Percentiles rank a stretch among this genome's conserved stretches.
Evolutionary conservation across 2,329 filamentous ascomycete species (phyloP).

Genomic region (Graphilbum sp.): DNA sequence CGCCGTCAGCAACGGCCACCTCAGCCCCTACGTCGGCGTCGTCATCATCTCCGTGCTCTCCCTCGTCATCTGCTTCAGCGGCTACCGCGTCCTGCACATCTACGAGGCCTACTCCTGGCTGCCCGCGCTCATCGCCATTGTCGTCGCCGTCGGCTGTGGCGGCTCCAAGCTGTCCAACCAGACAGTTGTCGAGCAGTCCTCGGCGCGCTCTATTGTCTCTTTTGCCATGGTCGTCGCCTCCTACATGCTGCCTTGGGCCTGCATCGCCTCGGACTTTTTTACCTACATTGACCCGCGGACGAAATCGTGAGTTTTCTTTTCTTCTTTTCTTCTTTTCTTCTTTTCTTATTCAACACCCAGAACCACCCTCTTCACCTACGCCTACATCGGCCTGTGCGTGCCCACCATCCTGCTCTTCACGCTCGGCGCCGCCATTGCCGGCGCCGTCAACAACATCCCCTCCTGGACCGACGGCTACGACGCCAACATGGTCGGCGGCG

Average conservation of each 20-base stretch:
- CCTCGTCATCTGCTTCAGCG: slow-evolving; percentile 10
- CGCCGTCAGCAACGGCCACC: slow-evolving; percentile 29
- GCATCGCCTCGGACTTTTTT: slow-evolving; percentile 41
- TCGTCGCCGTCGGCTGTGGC: slow-evolving; percentile 8
- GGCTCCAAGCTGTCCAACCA: slow-evolving; percentile 6
- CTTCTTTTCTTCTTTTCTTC: not conserved
- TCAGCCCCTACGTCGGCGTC: slow-evolving; percentile 40
- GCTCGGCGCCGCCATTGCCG: slow-evolving; percentile 47
- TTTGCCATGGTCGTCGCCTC: slow-evolving; percentile 46
- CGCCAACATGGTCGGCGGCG: slow-evolving; percentile 36
- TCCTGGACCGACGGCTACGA: slow-evolving; percentile 36
- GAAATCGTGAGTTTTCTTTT: not conserved
- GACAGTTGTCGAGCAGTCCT: slow-evolving; percentile 15
- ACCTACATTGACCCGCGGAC: slow-evolving; percentile 37
- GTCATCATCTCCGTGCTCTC: slow-evolving; percentile 26
- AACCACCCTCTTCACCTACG: slow-evolving; percentile 33
- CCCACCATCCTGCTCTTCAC: slow-evolving; percentile 44
- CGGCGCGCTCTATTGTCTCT: slow-evolving; percentile 20
- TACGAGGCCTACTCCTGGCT: slow-evolving; percentile 11
- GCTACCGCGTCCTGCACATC: slow-evolving; percentile 9
- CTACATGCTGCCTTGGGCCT: slow-evolving; percentile 47
- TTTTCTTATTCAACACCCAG: too few species aligned
- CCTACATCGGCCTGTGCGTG: slow-evolving; percentile 35
- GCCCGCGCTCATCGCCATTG: slow-evolving; percentile 8
- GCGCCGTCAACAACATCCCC: slow-evolving; percentile 36